Conservation (phyloP, 2,329 filamentous ascomycete species). For the Fusarium virguliforme region DNA sequence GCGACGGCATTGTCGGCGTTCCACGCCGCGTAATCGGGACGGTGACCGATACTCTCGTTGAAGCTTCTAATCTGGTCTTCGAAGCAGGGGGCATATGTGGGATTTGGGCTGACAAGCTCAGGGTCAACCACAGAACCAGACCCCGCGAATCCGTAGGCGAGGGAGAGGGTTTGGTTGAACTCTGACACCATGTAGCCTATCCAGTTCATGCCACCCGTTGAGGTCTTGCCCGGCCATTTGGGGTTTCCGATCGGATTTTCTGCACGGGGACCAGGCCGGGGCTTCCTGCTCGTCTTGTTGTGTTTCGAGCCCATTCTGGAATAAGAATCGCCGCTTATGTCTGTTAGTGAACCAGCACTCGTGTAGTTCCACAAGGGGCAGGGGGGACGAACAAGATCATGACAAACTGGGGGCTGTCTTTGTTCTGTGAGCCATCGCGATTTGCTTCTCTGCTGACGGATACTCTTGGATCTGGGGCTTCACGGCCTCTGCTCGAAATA, state of each 20-base stretch:
- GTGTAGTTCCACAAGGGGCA: too few relatives aligned
- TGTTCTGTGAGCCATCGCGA: neutral
- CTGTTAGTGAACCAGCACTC: neutral
- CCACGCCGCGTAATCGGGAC: conserved; percentile 6
- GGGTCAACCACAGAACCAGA: conserved; percentile 5
- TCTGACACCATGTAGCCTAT: conserved; percentile 12
- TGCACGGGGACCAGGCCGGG: conserved; percentile 11
- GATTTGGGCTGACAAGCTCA: neutral
- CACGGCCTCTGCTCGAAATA: too few relatives aligned
- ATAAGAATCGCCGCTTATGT: conserved; percentile 20
- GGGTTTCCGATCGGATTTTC: conserved; percentile 27
- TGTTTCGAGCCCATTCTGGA: conserved; percentile 3
- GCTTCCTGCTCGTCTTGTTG: neutral
- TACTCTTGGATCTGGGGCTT: too few relatives aligned
- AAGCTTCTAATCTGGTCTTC: neutral
- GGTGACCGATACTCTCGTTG: neutral
- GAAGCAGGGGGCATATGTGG: neutral
- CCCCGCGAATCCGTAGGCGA: conserved; percentile 12
- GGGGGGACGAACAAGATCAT: conserved; percentile 13
- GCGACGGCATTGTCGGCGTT: conserved; percentile 7
- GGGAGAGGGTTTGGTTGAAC: conserved; percentile 21
- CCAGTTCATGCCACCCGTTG: conserved; percentile 23
- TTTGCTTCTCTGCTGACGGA: too few relatives aligned
- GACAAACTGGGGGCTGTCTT: neutral
- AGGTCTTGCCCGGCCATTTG: conserved; percentile 17